Evolutionary conservation across 345 rosid genomes (phyloP), one percentile per base, ranked within the genome.

Genomic region (Salix purpurea): DNA sequence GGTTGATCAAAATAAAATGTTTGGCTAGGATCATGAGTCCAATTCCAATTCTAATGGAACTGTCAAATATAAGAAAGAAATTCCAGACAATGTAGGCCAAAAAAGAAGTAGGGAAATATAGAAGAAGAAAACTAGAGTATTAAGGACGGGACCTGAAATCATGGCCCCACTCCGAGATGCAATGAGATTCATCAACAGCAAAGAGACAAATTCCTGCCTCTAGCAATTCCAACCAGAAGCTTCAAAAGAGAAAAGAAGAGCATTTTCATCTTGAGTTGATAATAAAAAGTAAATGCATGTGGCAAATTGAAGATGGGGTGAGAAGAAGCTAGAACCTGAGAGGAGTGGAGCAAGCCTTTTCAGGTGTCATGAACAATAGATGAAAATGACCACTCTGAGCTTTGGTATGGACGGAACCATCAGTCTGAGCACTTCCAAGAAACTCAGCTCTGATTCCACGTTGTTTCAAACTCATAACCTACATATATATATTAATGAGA

Each of bases 111-210:
- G 67, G 67, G 15, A 65, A 65, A 65, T 30, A 28, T 30, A 68
- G 62, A 40, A 42, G 11, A 50, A 50, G 7, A 71, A 64, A 69
- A 30, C 5, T 69, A 48, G 13, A 32, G 2, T 13, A 4, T 65
- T 21, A 42, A n/a, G 50, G 50, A 46, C 18, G 16, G 50, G 62
- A 86, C 89, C 89, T 86, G 86, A 86, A 86, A 80, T 84, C 82
- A 74, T 86, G 89, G 67, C 89, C 89, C 89, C 89, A 86, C 65
- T 86, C 86, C 21, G 87, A 86, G 71, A 86, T 86, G 78, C 89
- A 86, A 75, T 86, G 89, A 61, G 89, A 86, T 81, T 86, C 89
- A 69, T 86, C 89, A 24, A 86, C 87, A 71, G 89, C 87, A 72
- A 86, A 58, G 46, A 86, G 67, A 76, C 83, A 84, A 42, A 86